phyloP scores from a whole-genome alignment of 2,329 filamentous ascomycete genomes.

The Trichoderma sp. region DNA sequence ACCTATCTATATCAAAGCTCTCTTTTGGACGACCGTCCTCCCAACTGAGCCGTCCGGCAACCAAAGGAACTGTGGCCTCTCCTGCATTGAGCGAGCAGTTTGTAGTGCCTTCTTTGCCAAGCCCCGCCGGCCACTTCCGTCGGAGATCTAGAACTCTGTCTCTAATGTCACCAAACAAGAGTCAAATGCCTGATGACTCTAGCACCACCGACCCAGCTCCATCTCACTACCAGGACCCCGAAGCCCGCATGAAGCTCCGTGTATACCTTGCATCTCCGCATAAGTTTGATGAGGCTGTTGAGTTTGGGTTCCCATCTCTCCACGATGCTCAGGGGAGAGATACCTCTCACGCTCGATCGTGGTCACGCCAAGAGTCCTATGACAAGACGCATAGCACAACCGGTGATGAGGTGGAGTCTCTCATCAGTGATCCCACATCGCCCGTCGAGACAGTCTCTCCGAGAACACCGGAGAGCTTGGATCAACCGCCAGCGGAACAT shows the following conservation, averaged over 20 bases:
- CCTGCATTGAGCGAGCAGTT: slow-evolving; percentile 28
- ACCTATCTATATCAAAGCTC: slow-evolving; percentile 67
- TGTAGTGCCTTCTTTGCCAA: slow-evolving; percentile 22
- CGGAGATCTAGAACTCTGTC: slow-evolving; percentile 55
- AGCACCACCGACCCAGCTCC: slow-evolving; percentile 63
- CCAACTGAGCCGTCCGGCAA: slow-evolving; percentile 47
- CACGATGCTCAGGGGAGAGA: slow-evolving; percentile 41
- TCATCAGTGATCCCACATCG: slow-evolving; percentile 54
- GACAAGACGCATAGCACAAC: slow-evolving; percentile 54
- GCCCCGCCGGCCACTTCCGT: slow-evolving; percentile 38
- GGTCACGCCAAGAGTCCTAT: slow-evolving; percentile 30
- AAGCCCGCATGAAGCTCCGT: slow-evolving; percentile 80
- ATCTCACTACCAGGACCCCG: slow-evolving; percentile 84
- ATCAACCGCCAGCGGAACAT: slow-evolving; percentile 36
- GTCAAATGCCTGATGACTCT: slow-evolving; percentile 29
- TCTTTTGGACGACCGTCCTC: slow-evolving; percentile 56
- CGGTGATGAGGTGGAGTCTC: slow-evolving; percentile 55
- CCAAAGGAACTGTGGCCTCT: slow-evolving; percentile 39
- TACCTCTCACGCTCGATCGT: slow-evolving; percentile 23
- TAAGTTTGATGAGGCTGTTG: slow-evolving; percentile 92
- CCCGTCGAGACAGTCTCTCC: slow-evolving; percentile 58
- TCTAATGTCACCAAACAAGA: slow-evolving; percentile 48
- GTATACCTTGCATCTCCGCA: slow-evolving; percentile 84
- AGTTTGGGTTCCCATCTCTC: slow-evolving; percentile 81
- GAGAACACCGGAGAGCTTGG: slow-evolving; percentile 50